Conservation (phyloP, 169 alveolate genomes). For the Cryptosporidium ryanae region DNA sequence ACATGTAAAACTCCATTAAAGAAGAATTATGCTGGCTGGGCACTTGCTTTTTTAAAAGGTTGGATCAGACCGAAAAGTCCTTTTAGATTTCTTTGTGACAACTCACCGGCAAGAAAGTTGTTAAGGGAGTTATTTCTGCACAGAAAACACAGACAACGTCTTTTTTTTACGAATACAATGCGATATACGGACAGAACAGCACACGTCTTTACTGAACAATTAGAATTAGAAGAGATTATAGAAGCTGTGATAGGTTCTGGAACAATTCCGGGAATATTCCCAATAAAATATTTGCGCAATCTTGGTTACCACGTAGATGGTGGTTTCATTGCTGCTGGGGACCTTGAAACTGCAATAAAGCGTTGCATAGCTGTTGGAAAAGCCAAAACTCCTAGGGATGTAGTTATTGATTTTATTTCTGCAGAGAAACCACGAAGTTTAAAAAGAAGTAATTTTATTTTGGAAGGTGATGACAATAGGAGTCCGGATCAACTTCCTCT, state of each 20-base stretch:
- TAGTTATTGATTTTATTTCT: constrained; percentile 67
- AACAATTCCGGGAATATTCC: constrained; percentile 72
- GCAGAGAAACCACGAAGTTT: constrained; percentile 60
- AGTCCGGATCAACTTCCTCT: constrained; percentile 64
- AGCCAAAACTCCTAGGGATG: constrained; percentile 68
- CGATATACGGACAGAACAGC: constrained; percentile 71
- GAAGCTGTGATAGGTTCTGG: constrained; percentile 75
- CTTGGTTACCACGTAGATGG: constrained; percentile 73
- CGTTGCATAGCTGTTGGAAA: constrained; percentile 73
- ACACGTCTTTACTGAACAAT: constrained; percentile 67
- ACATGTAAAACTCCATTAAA: constrained; percentile 72
- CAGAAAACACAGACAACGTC: constrained; percentile 67
- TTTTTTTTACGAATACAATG: constrained; percentile 68
- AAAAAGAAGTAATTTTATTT: constrained; percentile 31
- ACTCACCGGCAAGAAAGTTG: constrained; percentile 66
- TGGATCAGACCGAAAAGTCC: constrained; percentile 63
- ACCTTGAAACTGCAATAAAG: constrained; percentile 72
- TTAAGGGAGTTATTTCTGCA: constrained; percentile 65
- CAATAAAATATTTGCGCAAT: constrained; percentile 61
- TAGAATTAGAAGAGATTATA: constrained; percentile 69
- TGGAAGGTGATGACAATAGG: constrained; percentile 58
- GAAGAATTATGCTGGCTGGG: constrained; percentile 66
- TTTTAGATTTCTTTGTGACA: constrained; percentile 54
- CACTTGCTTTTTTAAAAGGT: constrained; percentile 41
- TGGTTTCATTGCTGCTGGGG: constrained; percentile 73